Base-by-base conservation (phyloP, 164 flowering plant species). In the Magnolia kwangsiensis region DNA sequence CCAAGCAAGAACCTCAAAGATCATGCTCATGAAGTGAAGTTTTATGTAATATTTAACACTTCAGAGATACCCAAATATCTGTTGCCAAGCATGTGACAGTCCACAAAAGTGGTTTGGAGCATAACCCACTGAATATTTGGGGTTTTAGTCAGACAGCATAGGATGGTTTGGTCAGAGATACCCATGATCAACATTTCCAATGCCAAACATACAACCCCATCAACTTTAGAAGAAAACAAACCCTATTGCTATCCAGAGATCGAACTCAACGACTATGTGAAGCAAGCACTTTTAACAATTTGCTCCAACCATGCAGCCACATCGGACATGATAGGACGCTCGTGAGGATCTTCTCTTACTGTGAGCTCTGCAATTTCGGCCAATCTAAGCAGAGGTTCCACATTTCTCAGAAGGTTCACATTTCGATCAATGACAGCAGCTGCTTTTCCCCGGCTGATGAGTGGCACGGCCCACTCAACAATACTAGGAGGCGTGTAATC, bases 381-480 rank as follows among this genome's bases (percentile, higher is more conserved):
- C 27, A 94, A 86, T 81, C 84, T 91, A 50, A 94, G 89, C 75
- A 94, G 73, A 23, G 97, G 96, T 80, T 92, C 97, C 6, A 94
- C 90, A 50, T 91, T 92, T 84, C 93, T 85, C 4, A 94, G 98
- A 72, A 91, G 90, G 78, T 87, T 86, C 7, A 87, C 84, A 70
- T 81, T 83, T 13, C 83, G 73, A 75, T 94, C 98, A n/a, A 94
- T 83, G 11, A 85, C 76, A 13, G 91, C 92, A 74, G 96, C 98
- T 7, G 96, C 91, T 79, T 83, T 89, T 0, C 93, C 94, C 72
- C 83, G 82, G 73, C 82, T 86, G 59, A 94, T 90, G n/a, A 87
- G 67, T 9, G 98, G 98, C 73, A 90, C 76, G 21, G 95, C 98
- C 97, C 96, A 94, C 11, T 91, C 92, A 29, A 90, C 86, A 64